Conservation (phyloP, 1,139 yeast species). For the Saccharomyces pastorianus region DNA sequence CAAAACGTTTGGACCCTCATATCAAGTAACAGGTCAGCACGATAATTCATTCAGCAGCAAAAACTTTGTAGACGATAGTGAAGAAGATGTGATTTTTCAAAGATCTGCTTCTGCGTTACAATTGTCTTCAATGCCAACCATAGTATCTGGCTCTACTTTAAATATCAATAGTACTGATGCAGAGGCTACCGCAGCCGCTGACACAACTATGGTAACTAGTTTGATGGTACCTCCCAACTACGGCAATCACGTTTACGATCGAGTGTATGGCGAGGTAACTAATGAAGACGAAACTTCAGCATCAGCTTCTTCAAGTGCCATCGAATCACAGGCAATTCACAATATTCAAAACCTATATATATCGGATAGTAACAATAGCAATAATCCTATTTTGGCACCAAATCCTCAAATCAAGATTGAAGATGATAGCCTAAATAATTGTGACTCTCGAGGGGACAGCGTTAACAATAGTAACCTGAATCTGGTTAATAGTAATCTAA, state of each 20-base stretch:
- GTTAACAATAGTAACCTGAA: neutral
- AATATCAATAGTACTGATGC: neutral
- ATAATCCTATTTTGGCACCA: neutral
- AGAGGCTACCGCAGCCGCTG: slow-evolving; percentile 12
- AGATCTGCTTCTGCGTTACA: slow-evolving; percentile 26
- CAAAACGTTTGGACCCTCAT: slow-evolving; percentile 6
- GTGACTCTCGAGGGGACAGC: neutral
- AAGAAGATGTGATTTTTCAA: slow-evolving; percentile 29
- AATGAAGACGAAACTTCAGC: slow-evolving; percentile 15
- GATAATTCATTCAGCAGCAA: slow-evolving; percentile 3
- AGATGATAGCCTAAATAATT: neutral
- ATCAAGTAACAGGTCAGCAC: slow-evolving; percentile 3
- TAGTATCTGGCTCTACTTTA: neutral
- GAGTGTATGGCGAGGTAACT: slow-evolving; percentile 62
- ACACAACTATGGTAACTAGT: slow-evolving; percentile 17
- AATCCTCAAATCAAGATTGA: neutral
- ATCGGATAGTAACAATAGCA: neutral
- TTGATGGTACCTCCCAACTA: slow-evolving; percentile 81
- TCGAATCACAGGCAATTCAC: slow-evolving; percentile 23
- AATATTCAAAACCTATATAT: slow-evolving; percentile 13
- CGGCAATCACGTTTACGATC: slow-evolving; percentile 76
- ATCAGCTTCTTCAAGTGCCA: slow-evolving; percentile 24
- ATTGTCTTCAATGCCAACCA: slow-evolving; percentile 5
- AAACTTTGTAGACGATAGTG: slow-evolving; percentile 6
- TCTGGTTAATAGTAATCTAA: neutral